Conservation (phyloP, 805 yeast species). For the Cyberlindnera samutprakarnensis region DNA sequence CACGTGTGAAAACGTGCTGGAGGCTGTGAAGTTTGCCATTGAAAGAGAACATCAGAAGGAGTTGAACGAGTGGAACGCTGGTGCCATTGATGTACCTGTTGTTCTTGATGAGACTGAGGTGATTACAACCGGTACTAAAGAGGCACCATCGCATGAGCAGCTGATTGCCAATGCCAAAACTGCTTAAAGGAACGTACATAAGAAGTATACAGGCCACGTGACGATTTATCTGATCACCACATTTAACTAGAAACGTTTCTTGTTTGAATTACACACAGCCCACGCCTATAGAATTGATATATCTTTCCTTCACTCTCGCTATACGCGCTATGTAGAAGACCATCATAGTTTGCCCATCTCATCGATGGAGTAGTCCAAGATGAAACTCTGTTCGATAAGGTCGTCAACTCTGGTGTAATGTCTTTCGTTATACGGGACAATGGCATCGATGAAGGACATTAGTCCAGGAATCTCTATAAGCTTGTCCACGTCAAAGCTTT, state of each 20-base stretch:
- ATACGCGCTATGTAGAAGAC: no score
- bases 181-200: no score
- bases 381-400: slow-evolving; percentile 76
- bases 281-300: no score
- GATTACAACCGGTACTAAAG: background rate
- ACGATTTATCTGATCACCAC: no score
- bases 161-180: no score
- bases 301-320: no score
- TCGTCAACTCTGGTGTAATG: slow-evolving; percentile 74
- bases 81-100: slow-evolving; percentile 44
- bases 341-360: slow-evolving; percentile 50
- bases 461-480: slow-evolving; percentile 62
- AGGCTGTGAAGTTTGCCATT: slow-evolving; percentile 76
- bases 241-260: no score
- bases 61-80: slow-evolving; percentile 66
- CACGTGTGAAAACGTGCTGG: slow-evolving; percentile 64
- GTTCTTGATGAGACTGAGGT: slow-evolving; percentile 33
- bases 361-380: slow-evolving; percentile 75
- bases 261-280: no score
- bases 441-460: slow-evolving; percentile 59
- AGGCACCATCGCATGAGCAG: no score
- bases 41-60: slow-evolving; percentile 74
- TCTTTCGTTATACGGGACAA: slow-evolving; percentile 83
- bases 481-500: slow-evolving; percentile 43
- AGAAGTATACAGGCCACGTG: no score